Evolutionary conservation across 495 filamentous ascomycete genomes (phyloP).

Genomic region (Parathielavia hyrcaniae): DNA sequence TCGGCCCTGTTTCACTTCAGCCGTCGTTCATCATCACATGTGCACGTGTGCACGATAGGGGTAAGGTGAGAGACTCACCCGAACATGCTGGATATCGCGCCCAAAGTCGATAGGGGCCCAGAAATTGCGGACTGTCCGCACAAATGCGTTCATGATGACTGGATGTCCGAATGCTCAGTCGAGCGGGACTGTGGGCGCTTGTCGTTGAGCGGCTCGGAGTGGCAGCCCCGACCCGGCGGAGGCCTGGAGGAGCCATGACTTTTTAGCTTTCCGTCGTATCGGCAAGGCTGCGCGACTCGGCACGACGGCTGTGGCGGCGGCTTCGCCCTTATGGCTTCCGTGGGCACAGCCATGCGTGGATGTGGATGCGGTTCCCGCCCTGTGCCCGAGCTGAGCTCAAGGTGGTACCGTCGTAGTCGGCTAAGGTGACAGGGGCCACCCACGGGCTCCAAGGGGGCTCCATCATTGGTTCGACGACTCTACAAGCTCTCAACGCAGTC

Average conservation of each 20-base stretch:
- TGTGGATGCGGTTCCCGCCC: too few species aligned
- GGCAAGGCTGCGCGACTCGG: too few species aligned
- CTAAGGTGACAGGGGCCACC: neutral
- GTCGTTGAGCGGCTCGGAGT: neutral
- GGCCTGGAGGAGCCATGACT: neutral
- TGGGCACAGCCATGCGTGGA: too few species aligned
- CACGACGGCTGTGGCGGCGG: too few species aligned
- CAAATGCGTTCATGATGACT: neutral
- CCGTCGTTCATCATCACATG: too few species aligned
- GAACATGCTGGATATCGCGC: conserved; percentile 6
- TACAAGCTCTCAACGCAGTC: neutral
- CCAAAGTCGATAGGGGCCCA: neutral
- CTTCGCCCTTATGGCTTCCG: too few species aligned
- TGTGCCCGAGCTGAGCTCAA: too few species aligned
- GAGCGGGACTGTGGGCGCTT: neutral
- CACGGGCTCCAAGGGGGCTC: neutral
- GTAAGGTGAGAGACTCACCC: neutral
- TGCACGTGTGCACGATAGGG: too few species aligned
- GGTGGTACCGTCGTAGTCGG: too few species aligned
- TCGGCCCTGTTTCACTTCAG: neutral
- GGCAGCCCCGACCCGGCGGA: neutral
- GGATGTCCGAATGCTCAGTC: neutral
- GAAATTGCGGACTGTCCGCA: neutral
- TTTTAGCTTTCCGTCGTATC: neutral
- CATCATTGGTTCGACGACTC: neutral